Percentiles rank a stretch among this genome's conserved stretches.
Evolutionary conservation across 768 basidiomycete species (phyloP).

Genomic region (Lactarius hengduanensis): DNA sequence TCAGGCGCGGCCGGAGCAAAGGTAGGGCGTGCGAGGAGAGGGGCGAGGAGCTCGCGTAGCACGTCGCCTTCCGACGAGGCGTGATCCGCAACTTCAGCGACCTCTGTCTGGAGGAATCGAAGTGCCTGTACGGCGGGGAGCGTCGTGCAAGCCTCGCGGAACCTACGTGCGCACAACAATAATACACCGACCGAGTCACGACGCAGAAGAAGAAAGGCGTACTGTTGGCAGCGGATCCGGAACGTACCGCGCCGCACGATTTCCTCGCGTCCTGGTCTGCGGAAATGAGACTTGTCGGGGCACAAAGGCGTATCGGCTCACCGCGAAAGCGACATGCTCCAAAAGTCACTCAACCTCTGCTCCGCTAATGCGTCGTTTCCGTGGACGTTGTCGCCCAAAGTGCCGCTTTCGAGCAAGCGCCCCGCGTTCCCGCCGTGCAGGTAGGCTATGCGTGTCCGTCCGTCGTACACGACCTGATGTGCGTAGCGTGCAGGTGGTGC

Average conservation of each 20-base stretch:
- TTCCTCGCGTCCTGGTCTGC: conserved; percentile 61
- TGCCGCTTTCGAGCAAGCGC: conserved; percentile 30
- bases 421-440: conserved; percentile 81
- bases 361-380: conserved; percentile 24
- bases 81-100: conserved; percentile 72
- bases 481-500: conserved; percentile 65
- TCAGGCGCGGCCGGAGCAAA: conserved; percentile 18
- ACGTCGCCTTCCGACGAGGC: conserved; percentile 57
- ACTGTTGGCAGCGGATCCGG: conserved; percentile 72
- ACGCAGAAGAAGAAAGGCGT: conserved; percentile 30
- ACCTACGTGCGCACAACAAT: conserved; percentile 45
- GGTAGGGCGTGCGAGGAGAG: conserved; percentile 49
- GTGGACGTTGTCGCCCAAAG: conserved; percentile 24
- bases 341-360: conserved; percentile 67
- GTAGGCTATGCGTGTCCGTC: conserved; percentile 52
- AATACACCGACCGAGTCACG: neutral
- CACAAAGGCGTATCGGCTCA: conserved; percentile 34
- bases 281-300: neutral
- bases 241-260: conserved; percentile 63
- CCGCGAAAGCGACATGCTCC: conserved; percentile 71
- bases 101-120: conserved; percentile 65
- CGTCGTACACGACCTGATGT: conserved; percentile 75
- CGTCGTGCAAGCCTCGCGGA: conserved; percentile 79
- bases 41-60: conserved; percentile 65
- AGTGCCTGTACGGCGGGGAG: conserved; percentile 61